A percentile compares a stretch with the other conserved stretches of the same genome.
phyloP scores from a whole-genome alignment of 2,329 filamentous ascomycete genomes.

The Fusarium guadeloupense region DNA sequence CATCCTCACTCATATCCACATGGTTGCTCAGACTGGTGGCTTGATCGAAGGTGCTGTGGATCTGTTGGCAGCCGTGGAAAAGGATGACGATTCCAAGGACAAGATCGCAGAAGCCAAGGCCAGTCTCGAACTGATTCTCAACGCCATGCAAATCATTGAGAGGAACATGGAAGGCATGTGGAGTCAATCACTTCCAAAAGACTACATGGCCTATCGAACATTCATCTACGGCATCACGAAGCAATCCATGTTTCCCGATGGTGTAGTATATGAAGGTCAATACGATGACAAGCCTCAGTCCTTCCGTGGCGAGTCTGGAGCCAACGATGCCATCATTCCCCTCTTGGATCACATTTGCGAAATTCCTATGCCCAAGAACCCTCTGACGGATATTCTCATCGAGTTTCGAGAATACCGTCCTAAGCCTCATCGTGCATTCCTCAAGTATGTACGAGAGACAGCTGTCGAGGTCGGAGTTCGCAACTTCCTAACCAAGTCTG shows the following conservation, averaged over 20 bases:
- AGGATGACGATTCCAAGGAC: slow-evolving; percentile 2
- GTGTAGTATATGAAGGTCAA: slow-evolving; percentile 88
- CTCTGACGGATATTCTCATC: slow-evolving; percentile 84
- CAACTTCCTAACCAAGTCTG: slow-evolving; percentile 54
- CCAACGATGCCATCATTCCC: slow-evolving; percentile 94
- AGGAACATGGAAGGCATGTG: slow-evolving; percentile 90
- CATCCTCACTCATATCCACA: slow-evolving; percentile 94
- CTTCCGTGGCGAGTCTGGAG: slow-evolving; percentile 92
- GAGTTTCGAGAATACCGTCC: slow-evolving; percentile 93
- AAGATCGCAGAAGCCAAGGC: slow-evolving; percentile 65
- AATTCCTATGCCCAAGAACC: slow-evolving; percentile 87
- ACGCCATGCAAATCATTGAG: slow-evolving; percentile 72
- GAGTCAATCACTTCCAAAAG: slow-evolving; percentile 82
- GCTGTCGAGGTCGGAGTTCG: slow-evolving; percentile 63
- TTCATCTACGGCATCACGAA: slow-evolving; percentile 97
- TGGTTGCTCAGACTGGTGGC: slow-evolving; percentile 86
- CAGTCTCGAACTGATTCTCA: slow-evolving; percentile 69
- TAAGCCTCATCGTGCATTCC: slow-evolving; percentile 86
- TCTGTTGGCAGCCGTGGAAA: slow-evolving; percentile 58
- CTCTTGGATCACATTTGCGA: slow-evolving; percentile 88
- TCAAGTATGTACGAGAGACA: slow-evolving; percentile 72
- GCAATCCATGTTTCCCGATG: slow-evolving; percentile 93
- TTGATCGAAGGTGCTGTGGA: slow-evolving; percentile 78
- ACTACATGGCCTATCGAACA: slow-evolving; percentile 90
- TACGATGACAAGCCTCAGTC: slow-evolving; percentile 74